Percentiles rank a stretch among this genome's conserved stretches.
phyloP scores from a whole-genome alignment of 805 yeast genomes.

The Starmerella apicola region DNA sequence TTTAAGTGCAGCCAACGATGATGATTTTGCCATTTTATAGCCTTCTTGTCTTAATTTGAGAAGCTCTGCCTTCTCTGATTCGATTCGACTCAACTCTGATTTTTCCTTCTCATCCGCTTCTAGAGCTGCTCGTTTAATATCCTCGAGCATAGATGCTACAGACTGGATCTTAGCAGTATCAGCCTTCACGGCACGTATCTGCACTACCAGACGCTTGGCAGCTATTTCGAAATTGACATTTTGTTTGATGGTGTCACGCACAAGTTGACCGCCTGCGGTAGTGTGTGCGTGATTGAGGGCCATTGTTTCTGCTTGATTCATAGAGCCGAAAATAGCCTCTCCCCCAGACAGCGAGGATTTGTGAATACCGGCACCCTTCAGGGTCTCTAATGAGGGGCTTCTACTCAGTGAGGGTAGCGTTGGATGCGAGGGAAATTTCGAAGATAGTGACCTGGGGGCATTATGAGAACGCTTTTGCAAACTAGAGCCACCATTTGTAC shows the following conservation, averaged over 20 bases:
- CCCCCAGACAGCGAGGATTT: not conserved
- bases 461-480: not conserved
- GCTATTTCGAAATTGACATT: constrained; percentile 27
- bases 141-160: constrained; percentile 23
- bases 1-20: constrained; percentile 19
- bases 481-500: not conserved
- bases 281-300: constrained; percentile 27
- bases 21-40: constrained; percentile 24
- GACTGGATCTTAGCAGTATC: constrained; percentile 27
- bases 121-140: constrained; percentile 20
- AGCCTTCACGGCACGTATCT: constrained; percentile 26
- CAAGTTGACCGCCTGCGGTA: constrained; percentile 27
- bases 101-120: constrained; percentile 19
- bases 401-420: constrained; percentile 6
- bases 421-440: not conserved
- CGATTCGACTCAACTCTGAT: constrained; percentile 19
- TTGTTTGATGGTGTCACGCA: constrained; percentile 24
- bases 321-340: constrained; percentile 27
- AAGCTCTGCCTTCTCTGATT: constrained; percentile 24
- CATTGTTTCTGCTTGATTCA: constrained; percentile 25
- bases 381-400: constrained; percentile 16
- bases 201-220: constrained; percentile 26
- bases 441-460: too few relatives aligned
- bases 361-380: constrained; percentile 4
- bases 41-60: constrained; percentile 18